Percentiles rank a stretch among this genome's conserved stretches.
Evolutionary conservation across 1,284 basidiomycete genomes (phyloP).

Genomic region (Ustilago curta): DNA sequence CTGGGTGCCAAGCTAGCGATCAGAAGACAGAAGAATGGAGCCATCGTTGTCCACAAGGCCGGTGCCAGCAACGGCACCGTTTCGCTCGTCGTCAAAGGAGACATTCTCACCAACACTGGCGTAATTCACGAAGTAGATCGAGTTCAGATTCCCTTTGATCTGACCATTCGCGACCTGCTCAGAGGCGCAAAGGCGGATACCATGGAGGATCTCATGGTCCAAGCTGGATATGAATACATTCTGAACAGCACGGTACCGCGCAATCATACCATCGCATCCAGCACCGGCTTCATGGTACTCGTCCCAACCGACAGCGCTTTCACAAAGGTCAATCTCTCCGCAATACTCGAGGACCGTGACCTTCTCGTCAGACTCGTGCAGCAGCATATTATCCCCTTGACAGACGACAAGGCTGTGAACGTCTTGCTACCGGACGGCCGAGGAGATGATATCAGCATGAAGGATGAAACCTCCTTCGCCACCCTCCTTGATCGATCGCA

Average conservation of each 20-base stretch:
- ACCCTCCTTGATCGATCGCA: conserved; percentile 55
- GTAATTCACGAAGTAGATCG: conserved; percentile 88
- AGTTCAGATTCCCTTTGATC: conserved; percentile 85
- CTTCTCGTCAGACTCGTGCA: conserved; percentile 78
- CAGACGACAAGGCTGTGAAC: conserved; percentile 55
- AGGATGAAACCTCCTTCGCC: conserved; percentile 46
- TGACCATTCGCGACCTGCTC: conserved; percentile 84
- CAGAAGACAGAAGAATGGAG: conserved; percentile 46
- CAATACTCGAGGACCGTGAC: conserved; percentile 73
- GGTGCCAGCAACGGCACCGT: conserved; percentile 22
- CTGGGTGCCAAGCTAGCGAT: conserved; percentile 36
- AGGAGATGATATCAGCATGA: conserved; percentile 42
- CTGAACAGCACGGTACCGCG: conserved; percentile 78
- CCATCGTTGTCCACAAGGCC: conserved; percentile 38
- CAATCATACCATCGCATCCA: conserved; percentile 11
- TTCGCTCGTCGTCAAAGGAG: conserved; percentile 68
- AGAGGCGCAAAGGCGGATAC: conserved; percentile 82
- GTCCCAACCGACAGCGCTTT: conserved; percentile 93
- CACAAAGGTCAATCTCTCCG: conserved; percentile 85
- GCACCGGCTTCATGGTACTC: conserved; percentile 72
- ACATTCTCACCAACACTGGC: conserved; percentile 87
- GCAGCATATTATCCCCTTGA: conserved; percentile 85
- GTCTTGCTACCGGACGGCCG: conserved; percentile 35
- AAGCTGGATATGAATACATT: conserved; percentile 79
- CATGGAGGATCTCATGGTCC: conserved; percentile 82